phyloP scores from a whole-genome alignment of 768 basidiomycete genomes.

The Neoboletus magnificus region DNA sequence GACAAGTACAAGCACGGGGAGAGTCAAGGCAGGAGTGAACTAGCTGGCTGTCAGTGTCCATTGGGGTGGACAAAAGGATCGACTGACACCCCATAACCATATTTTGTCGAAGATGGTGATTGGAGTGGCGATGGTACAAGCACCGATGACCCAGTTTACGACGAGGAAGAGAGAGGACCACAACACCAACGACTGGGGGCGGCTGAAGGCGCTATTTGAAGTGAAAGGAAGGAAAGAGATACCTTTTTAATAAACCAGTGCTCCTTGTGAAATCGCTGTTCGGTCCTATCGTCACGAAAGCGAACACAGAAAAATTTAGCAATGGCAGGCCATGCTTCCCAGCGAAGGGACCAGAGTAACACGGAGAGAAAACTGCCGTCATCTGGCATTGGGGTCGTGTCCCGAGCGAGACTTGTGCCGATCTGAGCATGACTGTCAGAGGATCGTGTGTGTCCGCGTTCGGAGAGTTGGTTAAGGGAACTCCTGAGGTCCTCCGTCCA shows the following conservation, averaged over 20 bases:
- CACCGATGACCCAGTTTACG: slow-evolving; percentile 65
- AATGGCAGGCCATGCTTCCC: slow-evolving; percentile 54
- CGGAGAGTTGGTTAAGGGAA: slow-evolving; percentile 51
- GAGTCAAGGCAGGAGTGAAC: slow-evolving; percentile 56
- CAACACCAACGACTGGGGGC: slow-evolving; percentile 47
- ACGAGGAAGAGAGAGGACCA: slow-evolving; percentile 65
- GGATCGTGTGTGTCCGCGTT: slow-evolving; percentile 48
- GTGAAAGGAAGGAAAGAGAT: not conserved
- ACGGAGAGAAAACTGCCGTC: slow-evolving; percentile 34
- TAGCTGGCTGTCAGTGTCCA: slow-evolving; percentile 15
- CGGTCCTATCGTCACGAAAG: slow-evolving; percentile 59
- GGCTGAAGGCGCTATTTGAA: slow-evolving; percentile 1
- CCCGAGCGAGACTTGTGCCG: slow-evolving; percentile 36
- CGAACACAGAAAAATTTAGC: slow-evolving; percentile 56
- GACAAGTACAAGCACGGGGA: slow-evolving; percentile 64
- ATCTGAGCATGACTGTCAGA: slow-evolving; percentile 39
- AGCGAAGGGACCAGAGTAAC: slow-evolving; percentile 47
- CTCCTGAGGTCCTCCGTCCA: slow-evolving; percentile 62
- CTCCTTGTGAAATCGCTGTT: slow-evolving; percentile 54
- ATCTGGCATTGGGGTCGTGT: slow-evolving; percentile 33
- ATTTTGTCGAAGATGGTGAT: slow-evolving; percentile 51
- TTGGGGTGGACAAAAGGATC: slow-evolving; percentile 12
- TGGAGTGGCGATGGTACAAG: slow-evolving; percentile 46
- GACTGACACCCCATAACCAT: slow-evolving; percentile 54
- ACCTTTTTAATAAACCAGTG: slow-evolving; percentile 70